These are phyloP conservation scores for Candida endomychidarum DNA, from an alignment of 805 yeast species.

Conservation along the genomic window DNA sequence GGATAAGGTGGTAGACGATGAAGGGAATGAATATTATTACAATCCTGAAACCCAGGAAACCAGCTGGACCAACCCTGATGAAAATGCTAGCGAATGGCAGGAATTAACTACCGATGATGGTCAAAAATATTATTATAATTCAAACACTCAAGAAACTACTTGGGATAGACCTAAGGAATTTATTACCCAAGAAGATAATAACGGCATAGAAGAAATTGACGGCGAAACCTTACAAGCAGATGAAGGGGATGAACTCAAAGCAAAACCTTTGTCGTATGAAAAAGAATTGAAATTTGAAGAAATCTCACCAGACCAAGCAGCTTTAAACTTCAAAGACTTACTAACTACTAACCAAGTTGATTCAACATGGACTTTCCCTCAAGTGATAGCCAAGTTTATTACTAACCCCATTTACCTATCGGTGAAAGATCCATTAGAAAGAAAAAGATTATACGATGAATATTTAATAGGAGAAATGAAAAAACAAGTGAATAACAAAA, in stretches of 20 bases:
- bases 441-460: slow-evolving; percentile 64
- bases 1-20: slow-evolving; percentile 63
- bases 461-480: slow-evolving; percentile 44
- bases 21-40: slow-evolving; percentile 72
- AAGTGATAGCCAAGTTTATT: slow-evolving; percentile 59
- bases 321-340: slow-evolving; percentile 49
- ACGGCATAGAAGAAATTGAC: neutral
- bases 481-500: slow-evolving; percentile 54
- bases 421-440: slow-evolving; percentile 56
- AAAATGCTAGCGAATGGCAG: slow-evolving; percentile 39
- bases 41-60: slow-evolving; percentile 65
- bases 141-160: slow-evolving; percentile 60
- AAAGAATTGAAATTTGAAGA: slow-evolving; percentile 4
- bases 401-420: slow-evolving; percentile 67
- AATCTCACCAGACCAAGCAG: slow-evolving; percentile 31
- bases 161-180: slow-evolving; percentile 77
- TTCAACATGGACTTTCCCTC: slow-evolving; percentile 72
- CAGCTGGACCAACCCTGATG: slow-evolving; percentile 79
- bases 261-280: slow-evolving; percentile 1
- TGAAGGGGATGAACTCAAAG: slow-evolving; percentile 1
- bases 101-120: slow-evolving; percentile 56
- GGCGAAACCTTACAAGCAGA: neutral
- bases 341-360: slow-evolving; percentile 59
- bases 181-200: slow-evolving; percentile 9
- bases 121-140: slow-evolving; percentile 66